Conservation (phyloP, 2,329 filamentous ascomycete species). For the Hyphodiscus sp. region DNA sequence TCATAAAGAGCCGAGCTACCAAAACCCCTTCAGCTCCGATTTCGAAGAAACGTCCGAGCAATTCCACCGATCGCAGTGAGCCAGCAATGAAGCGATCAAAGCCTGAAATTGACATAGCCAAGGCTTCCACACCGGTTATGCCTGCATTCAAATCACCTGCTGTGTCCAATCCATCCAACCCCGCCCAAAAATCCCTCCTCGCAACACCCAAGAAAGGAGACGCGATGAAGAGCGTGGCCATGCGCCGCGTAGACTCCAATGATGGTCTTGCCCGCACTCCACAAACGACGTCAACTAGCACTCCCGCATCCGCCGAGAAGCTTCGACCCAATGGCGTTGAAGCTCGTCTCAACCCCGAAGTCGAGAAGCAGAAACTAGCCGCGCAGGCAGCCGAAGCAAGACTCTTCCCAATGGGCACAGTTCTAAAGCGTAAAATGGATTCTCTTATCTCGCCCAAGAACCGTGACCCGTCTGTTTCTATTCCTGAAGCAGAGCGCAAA, state of each 20-base stretch:
- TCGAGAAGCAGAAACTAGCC: conserved; percentile 6
- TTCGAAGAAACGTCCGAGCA: conserved; percentile 9
- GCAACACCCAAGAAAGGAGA: conserved; percentile 38
- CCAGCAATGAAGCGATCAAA: conserved; percentile 32
- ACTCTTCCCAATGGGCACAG: conserved; percentile 14
- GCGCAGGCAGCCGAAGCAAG: conserved; percentile 11
- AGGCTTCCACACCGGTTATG: conserved; percentile 32
- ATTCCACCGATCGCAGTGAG: conserved; percentile 20
- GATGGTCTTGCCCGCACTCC: conserved; percentile 36
- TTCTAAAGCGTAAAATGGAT: conserved; percentile 29
- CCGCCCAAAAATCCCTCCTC: conserved; percentile 25
- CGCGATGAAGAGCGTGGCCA: conserved; percentile 28
- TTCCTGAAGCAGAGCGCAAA: conserved; percentile 19
- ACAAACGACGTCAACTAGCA: conserved; percentile 26
- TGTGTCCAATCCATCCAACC: conserved; percentile 13
- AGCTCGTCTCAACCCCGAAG: conserved; percentile 2
- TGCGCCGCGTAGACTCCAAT: conserved; percentile 34
- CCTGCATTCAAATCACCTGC: conserved; percentile 31
- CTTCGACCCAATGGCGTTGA: conserved; percentile 22
- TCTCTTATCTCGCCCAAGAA: conserved; percentile 22
- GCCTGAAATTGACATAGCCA: conserved; percentile 28
- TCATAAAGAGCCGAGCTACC: conserved; percentile 23
- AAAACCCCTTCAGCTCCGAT: conserved; percentile 8
- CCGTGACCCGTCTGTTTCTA: conserved; percentile 4
- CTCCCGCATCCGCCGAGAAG: conserved; percentile 28